Evolutionary conservation across 2,329 filamentous ascomycete genomes (phyloP), one percentile per base, ranked within the genome.

Genomic region (Aspergillus fumigatiaffinis): DNA sequence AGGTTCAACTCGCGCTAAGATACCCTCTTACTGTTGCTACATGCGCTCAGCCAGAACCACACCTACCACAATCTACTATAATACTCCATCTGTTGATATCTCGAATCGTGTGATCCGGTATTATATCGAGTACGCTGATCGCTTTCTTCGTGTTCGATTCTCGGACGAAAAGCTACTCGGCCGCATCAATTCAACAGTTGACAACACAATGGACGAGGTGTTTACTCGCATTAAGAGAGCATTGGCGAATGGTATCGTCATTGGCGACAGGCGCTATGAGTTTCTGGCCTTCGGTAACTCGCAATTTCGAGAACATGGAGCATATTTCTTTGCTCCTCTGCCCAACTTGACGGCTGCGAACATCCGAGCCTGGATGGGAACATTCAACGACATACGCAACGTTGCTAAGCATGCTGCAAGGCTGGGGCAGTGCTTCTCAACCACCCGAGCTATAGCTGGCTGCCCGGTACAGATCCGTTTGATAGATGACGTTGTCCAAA

Each of bases 241-340:
- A 0, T 77, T 97, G 68, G 81, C 77, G 48, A 84, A 94, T 55
- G 94, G 94, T 0, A 93, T 99, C 62, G 80, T 80, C 0, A 87
- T 99, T 51, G 94, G 91, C 4, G 89, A 88, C 61, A 87, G 91
- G 7, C 84, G 85, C 57, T 99, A 92, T 72, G 84, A 93, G 64
- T 97, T 97, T 62, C 83, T 99, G 26, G 94, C 93, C 0, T 97
- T 92, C 75, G 93, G 94, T 0, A 97, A 94, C 72, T 97, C 94
- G 0, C 94, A 99, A 66, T 90, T 99, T 58, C 85, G 93, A 52
- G 92, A 97, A 68, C 87, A 93, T 64, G 90, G 92, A 0, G 92
- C 91, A 0, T 97, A 94, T 69, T 97, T 99, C 74, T 97, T 97
- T 71, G 88, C 90, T 4, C 84, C 89, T 0, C 86, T 85, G 0